These are phyloP conservation scores for Epichloe gansuensis DNA, from an alignment of 2,329 filamentous ascomycete genomes.

Conservation along the genomic window DNA sequence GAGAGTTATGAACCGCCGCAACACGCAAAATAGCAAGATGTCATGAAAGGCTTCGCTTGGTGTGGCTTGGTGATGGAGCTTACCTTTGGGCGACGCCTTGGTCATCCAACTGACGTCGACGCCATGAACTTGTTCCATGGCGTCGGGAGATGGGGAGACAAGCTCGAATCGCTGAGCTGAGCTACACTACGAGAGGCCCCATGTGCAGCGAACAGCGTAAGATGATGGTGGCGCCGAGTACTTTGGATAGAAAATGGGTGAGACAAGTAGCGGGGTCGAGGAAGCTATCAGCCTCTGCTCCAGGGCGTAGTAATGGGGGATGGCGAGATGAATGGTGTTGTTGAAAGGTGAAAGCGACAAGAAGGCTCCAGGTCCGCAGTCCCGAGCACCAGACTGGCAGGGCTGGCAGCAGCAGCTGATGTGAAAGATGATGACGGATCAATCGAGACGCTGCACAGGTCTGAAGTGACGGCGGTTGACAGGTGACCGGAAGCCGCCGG, in stretches of 20 bases:
- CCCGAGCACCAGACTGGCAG: neutral
- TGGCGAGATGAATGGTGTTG: neutral
- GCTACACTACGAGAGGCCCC: neutral
- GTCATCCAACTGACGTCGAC: conserved; percentile 85
- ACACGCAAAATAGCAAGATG: neutral
- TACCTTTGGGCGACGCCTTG: conserved; percentile 72
- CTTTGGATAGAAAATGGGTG: neutral
- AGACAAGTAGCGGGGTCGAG: neutral
- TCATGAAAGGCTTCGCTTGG: neutral
- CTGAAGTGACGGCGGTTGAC: too few species aligned
- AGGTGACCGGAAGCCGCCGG: too few species aligned
- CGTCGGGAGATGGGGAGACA: conserved; percentile 11
- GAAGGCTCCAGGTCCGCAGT: neutral
- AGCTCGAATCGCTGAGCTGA: neutral
- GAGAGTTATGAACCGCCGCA: neutral
- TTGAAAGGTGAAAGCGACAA: neutral
- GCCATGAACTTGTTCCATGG: conserved; percentile 69
- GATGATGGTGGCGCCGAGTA: neutral
- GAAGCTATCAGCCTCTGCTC: neutral
- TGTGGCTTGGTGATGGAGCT: neutral
- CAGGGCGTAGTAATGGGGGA: neutral
- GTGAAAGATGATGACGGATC: neutral
- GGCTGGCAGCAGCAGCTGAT: neutral
- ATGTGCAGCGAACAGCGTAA: neutral
- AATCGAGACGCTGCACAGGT: too few species aligned